A percentile compares a stretch with the other conserved stretches of the same genome.
Conservation (phyloP, 2,329 filamentous ascomycete species). For the Microcera coccophila region DNA sequence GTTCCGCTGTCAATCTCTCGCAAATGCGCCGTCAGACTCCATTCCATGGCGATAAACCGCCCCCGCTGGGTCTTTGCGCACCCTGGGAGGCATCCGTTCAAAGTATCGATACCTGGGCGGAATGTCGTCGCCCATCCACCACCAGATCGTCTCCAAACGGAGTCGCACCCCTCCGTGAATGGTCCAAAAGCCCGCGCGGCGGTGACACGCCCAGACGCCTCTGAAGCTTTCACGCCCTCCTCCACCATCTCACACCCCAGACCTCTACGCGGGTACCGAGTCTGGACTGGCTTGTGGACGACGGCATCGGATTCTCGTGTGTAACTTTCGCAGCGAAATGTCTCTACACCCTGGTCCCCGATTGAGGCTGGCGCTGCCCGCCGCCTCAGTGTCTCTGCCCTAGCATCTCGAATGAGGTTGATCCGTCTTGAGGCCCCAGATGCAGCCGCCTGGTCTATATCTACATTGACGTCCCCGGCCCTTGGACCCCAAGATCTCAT, state of each 20-base stretch:
- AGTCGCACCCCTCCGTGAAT: neutral
- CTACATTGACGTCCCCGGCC: constrained; percentile 24
- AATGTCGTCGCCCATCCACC: neutral
- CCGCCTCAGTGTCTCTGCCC: constrained; percentile 8
- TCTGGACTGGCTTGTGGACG: constrained; percentile 17
- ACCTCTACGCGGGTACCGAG: constrained; percentile 16
- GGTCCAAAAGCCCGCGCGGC: constrained; percentile 7
- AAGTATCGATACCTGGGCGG: neutral
- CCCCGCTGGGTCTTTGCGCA: neutral
- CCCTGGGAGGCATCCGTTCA: neutral
- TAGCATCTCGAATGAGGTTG: constrained; percentile 17
- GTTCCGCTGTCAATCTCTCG: neutral
- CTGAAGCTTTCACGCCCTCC: constrained; percentile 4
- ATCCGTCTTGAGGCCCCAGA: constrained; percentile 24
- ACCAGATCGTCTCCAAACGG: neutral
- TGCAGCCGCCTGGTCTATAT: constrained; percentile 29
- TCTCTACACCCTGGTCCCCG: constrained; percentile 13
- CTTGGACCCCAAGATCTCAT: constrained; percentile 3
- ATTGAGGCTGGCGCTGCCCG: constrained; percentile 13
- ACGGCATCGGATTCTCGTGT: constrained; percentile 14
- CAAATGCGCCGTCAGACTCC: too few relatives aligned
- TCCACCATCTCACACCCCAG: constrained; percentile 17
- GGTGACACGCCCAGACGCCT: constrained; percentile 11
- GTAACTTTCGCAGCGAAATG: constrained; percentile 14
- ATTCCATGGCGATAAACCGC: neutral